phyloP scores from a whole-genome alignment of 2,329 filamentous ascomycete genomes.

The Tolypocladium tundrense region DNA sequence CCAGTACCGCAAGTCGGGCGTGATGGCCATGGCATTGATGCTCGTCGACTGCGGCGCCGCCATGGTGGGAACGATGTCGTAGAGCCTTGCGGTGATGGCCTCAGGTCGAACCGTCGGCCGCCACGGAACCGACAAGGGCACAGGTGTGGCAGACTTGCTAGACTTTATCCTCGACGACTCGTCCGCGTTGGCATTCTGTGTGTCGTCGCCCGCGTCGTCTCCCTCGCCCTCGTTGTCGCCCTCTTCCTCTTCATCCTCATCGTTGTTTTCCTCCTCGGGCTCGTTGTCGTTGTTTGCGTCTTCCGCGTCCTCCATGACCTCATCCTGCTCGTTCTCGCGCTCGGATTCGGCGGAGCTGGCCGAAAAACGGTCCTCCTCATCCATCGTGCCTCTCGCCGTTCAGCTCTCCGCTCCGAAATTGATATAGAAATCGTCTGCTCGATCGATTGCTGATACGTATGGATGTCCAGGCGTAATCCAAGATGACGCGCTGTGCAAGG shows the following conservation, averaged over 20 bases:
- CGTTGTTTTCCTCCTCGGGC: constrained; percentile 27
- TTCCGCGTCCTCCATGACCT: constrained; percentile 44
- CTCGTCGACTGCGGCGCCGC: constrained; percentile 92
- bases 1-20: constrained; percentile 89
- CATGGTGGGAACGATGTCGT: constrained; percentile 96
- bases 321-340: constrained; percentile 38
- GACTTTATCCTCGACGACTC: constrained; percentile 7
- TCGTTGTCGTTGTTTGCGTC: constrained; percentile 27
- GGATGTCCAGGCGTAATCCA: neutral
- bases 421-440: neutral
- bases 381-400: constrained; percentile 11
- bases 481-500: neutral
- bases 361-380: constrained; percentile 22
- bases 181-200: constrained; percentile 12
- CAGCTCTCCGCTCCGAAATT: neutral
- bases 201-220: constrained; percentile 22
- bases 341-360: constrained; percentile 22
- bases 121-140: constrained; percentile 10
- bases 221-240: constrained; percentile 33
- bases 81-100: constrained; percentile 66
- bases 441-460: neutral
- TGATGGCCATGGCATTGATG: constrained; percentile 85
- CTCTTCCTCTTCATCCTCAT: constrained; percentile 27
- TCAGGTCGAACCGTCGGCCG: constrained; percentile 63
- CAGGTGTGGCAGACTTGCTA: constrained; percentile 18